A percentile compares a stretch with the other conserved stretches of the same genome.
phyloP scores from a whole-genome alignment of 805 yeast species.

The Lachancea sp. region DNA sequence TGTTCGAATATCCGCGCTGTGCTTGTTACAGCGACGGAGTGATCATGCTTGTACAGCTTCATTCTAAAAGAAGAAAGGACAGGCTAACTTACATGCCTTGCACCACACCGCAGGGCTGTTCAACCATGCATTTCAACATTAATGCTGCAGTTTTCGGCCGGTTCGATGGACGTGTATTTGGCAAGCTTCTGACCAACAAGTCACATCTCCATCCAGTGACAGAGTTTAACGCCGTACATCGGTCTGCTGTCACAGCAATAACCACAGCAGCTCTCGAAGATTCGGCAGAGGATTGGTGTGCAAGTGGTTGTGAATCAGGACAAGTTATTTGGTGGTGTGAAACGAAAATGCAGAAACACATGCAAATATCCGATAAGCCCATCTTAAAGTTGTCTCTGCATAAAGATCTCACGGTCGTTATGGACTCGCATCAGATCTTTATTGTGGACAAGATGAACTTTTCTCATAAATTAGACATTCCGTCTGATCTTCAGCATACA shows the following conservation, averaged over 20 bases:
- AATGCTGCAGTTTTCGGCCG: slow-evolving; percentile 33
- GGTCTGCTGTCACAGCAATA: slow-evolving; percentile 29
- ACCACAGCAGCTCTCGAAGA: slow-evolving; percentile 21
- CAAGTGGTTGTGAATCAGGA: slow-evolving; percentile 31
- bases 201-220: slow-evolving; percentile 30
- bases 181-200: slow-evolving; percentile 30
- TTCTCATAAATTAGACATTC: slow-evolving; percentile 16
- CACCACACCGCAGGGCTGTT: slow-evolving; percentile 34
- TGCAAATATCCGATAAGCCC: slow-evolving; percentile 18
- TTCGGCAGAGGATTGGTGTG: slow-evolving; percentile 24
- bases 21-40: slow-evolving; percentile 33
- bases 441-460: slow-evolving; percentile 22
- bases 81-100: slow-evolving; percentile 33
- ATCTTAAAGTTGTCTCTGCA: slow-evolving; percentile 20
- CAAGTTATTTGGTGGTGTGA: slow-evolving; percentile 33
- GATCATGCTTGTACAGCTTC: slow-evolving; percentile 29
- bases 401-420: slow-evolving; percentile 21
- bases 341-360: slow-evolving; percentile 14
- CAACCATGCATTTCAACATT: slow-evolving; percentile 31
- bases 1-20: slow-evolving; percentile 32
- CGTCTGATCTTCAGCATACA: slow-evolving; percentile 6
- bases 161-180: slow-evolving; percentile 32
- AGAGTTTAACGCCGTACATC: slow-evolving; percentile 27
- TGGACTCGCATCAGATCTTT: slow-evolving; percentile 22
- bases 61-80: slow-evolving; percentile 20